A percentile compares a stretch with the other conserved stretches of the same genome.
Conservation (phyloP, 2,329 filamentous ascomycete genomes). For the Ascochyta pisi region DNA sequence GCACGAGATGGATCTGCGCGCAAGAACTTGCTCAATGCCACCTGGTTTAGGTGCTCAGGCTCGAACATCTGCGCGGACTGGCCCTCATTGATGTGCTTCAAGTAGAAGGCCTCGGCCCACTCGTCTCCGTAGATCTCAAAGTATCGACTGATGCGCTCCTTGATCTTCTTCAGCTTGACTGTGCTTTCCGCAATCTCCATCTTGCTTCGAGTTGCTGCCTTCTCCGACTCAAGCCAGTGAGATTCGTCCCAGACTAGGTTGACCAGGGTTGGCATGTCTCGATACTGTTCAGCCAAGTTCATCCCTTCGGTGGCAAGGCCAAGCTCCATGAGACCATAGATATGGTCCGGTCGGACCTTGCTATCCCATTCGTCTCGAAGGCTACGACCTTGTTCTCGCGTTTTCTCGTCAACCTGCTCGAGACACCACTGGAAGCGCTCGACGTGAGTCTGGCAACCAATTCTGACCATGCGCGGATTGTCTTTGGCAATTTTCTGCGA, state of each 20-base stretch:
- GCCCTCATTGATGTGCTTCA: conserved; percentile 71
- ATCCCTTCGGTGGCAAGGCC: conserved; percentile 66
- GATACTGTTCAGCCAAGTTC: conserved; percentile 66
- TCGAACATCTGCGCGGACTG: conserved; percentile 63
- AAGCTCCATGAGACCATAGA: conserved; percentile 54
- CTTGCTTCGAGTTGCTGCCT: conserved; percentile 40
- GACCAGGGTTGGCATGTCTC: conserved; percentile 69
- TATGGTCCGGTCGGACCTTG: conserved; percentile 51
- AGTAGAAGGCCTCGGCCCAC: conserved; percentile 81
- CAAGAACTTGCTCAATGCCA: conserved; percentile 79
- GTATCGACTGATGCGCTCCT: conserved; percentile 54
- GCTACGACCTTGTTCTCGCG: conserved; percentile 56
- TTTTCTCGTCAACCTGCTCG: conserved; percentile 58
- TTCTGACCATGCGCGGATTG: conserved; percentile 60
- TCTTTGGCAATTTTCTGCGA: conserved; percentile 56
- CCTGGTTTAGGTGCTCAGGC: conserved; percentile 70
- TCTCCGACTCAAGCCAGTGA: conserved; percentile 47
- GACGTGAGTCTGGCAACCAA: conserved; percentile 64
- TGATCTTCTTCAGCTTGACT: conserved; percentile 54
- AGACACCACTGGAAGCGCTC: conserved; percentile 67
- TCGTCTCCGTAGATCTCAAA: conserved; percentile 70
- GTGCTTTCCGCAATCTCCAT: conserved; percentile 45
- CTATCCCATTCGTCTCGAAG: conserved; percentile 54
- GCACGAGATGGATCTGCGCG: conserved; percentile 73
- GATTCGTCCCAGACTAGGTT: conserved; percentile 57